Evolutionary conservation across 2,329 filamentous ascomycete genomes (phyloP).

Genomic region (Fusarium sp.): DNA sequence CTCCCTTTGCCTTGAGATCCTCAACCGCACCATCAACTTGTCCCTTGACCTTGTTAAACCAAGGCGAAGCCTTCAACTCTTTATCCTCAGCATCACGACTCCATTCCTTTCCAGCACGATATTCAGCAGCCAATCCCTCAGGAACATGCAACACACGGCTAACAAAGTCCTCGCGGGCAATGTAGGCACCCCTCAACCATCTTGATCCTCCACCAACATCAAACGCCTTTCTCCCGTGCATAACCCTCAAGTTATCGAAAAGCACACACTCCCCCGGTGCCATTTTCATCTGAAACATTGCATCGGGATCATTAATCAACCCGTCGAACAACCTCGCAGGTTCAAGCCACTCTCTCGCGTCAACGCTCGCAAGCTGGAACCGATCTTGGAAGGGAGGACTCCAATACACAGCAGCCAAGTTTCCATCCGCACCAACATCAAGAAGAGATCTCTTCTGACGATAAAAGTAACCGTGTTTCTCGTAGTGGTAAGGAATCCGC

Average conservation of each 20-base stretch:
- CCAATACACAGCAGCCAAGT: slow-evolving; percentile 63
- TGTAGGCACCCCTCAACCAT: slow-evolving; percentile 89
- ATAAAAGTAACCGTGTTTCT: slow-evolving; percentile 75
- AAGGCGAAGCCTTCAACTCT: slow-evolving; percentile 41
- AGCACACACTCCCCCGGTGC: slow-evolving; percentile 88
- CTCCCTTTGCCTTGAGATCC: slow-evolving; percentile 38
- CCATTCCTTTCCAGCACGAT: slow-evolving; percentile 43
- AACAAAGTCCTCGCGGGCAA: slow-evolving; percentile 66
- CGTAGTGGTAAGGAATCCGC: slow-evolving; percentile 75
- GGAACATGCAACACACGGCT: slow-evolving; percentile 53
- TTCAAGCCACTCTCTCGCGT: slow-evolving; percentile 57
- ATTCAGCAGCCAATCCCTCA: slow-evolving; percentile 39
- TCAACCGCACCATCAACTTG: slow-evolving; percentile 24
- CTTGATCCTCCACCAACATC: slow-evolving; percentile 73
- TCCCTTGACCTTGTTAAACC: slow-evolving; percentile 41
- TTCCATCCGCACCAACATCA: slow-evolving; percentile 40
- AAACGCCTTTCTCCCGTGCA: slow-evolving; percentile 86
- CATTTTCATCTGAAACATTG: slow-evolving; percentile 78
- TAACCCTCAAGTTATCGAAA: slow-evolving; percentile 89
- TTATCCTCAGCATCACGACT: slow-evolving; percentile 40
- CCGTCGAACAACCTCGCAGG: slow-evolving; percentile 68
- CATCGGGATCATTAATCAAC: slow-evolving; percentile 67
- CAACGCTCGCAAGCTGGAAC: slow-evolving; percentile 47
- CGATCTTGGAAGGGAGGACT: slow-evolving; percentile 83
- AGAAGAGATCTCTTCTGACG: slow-evolving; percentile 68